Base-by-base conservation (phyloP, 2,329 filamentous ascomycete species). In the Clonostachys solani region DNA sequence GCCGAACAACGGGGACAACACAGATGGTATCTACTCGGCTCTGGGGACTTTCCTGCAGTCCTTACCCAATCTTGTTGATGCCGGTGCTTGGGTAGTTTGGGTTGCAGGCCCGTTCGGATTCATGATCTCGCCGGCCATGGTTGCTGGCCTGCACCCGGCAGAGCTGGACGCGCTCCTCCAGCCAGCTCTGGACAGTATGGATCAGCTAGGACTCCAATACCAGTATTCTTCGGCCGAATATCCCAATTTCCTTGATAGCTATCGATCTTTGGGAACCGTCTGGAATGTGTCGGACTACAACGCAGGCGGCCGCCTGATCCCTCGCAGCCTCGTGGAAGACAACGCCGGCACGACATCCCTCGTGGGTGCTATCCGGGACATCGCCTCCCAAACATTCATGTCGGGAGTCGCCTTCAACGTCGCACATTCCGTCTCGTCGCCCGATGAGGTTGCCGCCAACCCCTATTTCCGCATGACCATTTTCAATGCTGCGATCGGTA, bases 41-140 rank as follows among this genome's bases (percentile, higher is more conserved):
- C 15, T 49, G 18, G n/a, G 19, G n/a, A 33, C 47, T 17, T 38
- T 43, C 17, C 33, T 43, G 18, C 19, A 23, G 15, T 40, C 18
- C 23, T n/a, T 42, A 4, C 8, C 19, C 52, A 19, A 57, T 4
- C 69, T 79, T 48, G 66, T 76, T 15, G 75, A 78, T 50, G 62
- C 69, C 3, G 79, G 78, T 10, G 66, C 68, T 17, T 75, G 72
- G 65, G 60, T 67, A 29, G 62, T 73, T n/a, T 80, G 74, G 59
- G 69, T 67, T 51, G 71, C 77, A 50, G 73, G 66, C 47, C 69
- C 70, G 51, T 56, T 60, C 12, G 66, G 66, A 53, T 80, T 82
- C 59, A 45, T 13, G 38, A 38, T 51, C 42, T 35, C 33, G 15
- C 47, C 49, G 15, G 34, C 53, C 9, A 54, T 47, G 12, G 16